Conservation (phyloP, 2,329 filamentous ascomycete genomes). For the Trichoderma sp. region DNA sequence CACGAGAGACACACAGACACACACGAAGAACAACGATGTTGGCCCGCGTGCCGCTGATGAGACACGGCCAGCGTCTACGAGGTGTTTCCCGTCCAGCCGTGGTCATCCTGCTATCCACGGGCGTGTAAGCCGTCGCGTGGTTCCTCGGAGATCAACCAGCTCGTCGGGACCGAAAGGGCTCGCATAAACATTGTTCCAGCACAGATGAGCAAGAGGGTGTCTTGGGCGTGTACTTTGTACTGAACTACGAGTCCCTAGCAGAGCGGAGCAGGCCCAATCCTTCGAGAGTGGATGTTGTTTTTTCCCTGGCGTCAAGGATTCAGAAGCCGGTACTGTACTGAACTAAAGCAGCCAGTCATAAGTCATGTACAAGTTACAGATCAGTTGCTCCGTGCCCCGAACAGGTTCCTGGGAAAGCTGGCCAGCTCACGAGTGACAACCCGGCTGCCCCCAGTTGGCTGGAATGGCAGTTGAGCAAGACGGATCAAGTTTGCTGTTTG, state of each 20-base stretch:
- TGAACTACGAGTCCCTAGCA: no score
- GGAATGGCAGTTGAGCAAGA: background rate
- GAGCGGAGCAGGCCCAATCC: background rate
- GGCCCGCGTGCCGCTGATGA: background rate
- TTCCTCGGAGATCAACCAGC: slow-evolving; percentile 14
- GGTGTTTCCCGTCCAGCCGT: background rate
- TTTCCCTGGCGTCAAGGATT: background rate
- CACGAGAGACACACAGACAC: background rate
- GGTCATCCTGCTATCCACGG: background rate
- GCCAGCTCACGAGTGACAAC: background rate
- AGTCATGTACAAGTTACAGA: background rate
- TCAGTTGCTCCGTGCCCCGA: background rate
- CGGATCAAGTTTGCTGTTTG: background rate
- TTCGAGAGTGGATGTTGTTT: background rate
- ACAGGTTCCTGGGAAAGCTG: background rate
- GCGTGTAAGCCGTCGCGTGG: background rate
- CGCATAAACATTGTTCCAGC: slow-evolving; percentile 4
- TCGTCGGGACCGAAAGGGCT: slow-evolving; percentile 12
- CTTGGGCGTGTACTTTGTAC: no score
- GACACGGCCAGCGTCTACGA: background rate
- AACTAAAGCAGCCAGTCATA: background rate
- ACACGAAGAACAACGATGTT: background rate
- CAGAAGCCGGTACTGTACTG: background rate
- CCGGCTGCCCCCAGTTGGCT: background rate
- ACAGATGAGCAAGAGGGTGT: background rate